Conservation (phyloP, 2,329 filamentous ascomycete genomes). For the Penicillium hesseltinei region DNA sequence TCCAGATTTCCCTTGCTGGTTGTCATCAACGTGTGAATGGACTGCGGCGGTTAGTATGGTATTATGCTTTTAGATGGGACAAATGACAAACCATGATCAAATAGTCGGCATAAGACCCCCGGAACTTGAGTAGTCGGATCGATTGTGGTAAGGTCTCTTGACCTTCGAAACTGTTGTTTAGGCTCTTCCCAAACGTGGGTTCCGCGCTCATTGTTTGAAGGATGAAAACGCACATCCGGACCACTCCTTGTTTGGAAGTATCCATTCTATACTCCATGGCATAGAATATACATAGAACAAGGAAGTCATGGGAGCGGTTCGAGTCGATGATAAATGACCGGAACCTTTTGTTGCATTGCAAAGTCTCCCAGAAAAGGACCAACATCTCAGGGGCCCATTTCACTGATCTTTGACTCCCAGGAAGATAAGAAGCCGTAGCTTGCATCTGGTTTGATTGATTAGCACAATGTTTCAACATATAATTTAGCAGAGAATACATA, state of each 20-base stretch:
- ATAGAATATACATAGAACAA: slow-evolving; percentile 87
- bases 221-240: slow-evolving; percentile 96
- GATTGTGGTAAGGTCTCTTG: slow-evolving; percentile 82
- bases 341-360: slow-evolving; percentile 97
- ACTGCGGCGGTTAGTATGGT: slow-evolving; percentile 52
- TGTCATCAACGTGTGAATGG: slow-evolving; percentile 87
- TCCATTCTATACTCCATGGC: slow-evolving; percentile 86
- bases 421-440: slow-evolving; percentile 82
- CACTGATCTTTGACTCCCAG: slow-evolving; percentile 73
- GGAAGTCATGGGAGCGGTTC: slow-evolving; percentile 86
- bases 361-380: slow-evolving; percentile 95
- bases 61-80: background rate
- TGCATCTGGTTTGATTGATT: slow-evolving; percentile 57
- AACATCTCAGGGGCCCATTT: slow-evolving; percentile 94
- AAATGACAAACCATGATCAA: slow-evolving; percentile 67
- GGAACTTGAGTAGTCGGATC: slow-evolving; percentile 80
- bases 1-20: slow-evolving; percentile 86
- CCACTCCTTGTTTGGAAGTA: slow-evolving; percentile 81
- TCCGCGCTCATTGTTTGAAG: slow-evolving; percentile 94
- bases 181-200: slow-evolving; percentile 79
- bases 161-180: slow-evolving; percentile 84
- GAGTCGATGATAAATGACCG: slow-evolving; percentile 96
- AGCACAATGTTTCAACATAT: slow-evolving; percentile 13
- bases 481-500: slow-evolving; percentile 28
- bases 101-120: slow-evolving; percentile 89